Base-by-base conservation (phyloP, 2,329 filamentous ascomycete genomes). In the Phialemoniopsis sp. region DNA sequence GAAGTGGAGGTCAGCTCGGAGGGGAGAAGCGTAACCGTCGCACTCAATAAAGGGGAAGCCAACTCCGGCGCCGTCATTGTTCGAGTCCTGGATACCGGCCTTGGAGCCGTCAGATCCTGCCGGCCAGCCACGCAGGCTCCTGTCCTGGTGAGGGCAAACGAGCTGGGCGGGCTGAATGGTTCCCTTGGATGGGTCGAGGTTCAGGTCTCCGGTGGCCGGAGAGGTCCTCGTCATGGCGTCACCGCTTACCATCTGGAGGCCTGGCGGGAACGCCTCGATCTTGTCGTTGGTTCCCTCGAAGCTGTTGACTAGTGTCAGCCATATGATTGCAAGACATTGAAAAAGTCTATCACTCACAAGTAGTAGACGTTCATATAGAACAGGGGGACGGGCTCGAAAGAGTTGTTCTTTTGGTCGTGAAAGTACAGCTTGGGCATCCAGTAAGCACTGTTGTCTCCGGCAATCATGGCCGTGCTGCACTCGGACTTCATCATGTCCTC, bases 321-420 rank as follows among this genome's bases (percentile, higher is more conserved):
- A 18, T 36, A n/a, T n/a, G n/a, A n/a, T n/a, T n/a, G n/a, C n/a
- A n/a, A n/a, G n/a, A n/a, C n/a, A n/a, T n/a, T n/a, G n/a, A n/a
- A n/a, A n/a, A n/a, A n/a, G n/a, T n/a, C n/a, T n/a, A 21, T 30
- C 2, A 52, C 70, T 59, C 55, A 78, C 74, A 85, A 82, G 65
- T 91, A 90, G 68, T 93, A 93, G 45, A 77, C 76, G 54, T 82
- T 82, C 76, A 84, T 81, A 57, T 87, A 87, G 53, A 83, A 81
- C 45, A 86, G 64, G 33, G 80, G 70, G 14, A 89, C 85, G 29
- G 73, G 70, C 58, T 82, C 76, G 49, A 87, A 78, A 37, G 71
- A 73, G 36, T 76, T 76, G 47, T 81, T 78, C 49, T 73, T 64
- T 51, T 78, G 72, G 47, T 85, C 75, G 48, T 72, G 65, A 62